Base-by-base conservation (phyloP, 148 eudicot species). In the Camellia sinensis region DNA sequence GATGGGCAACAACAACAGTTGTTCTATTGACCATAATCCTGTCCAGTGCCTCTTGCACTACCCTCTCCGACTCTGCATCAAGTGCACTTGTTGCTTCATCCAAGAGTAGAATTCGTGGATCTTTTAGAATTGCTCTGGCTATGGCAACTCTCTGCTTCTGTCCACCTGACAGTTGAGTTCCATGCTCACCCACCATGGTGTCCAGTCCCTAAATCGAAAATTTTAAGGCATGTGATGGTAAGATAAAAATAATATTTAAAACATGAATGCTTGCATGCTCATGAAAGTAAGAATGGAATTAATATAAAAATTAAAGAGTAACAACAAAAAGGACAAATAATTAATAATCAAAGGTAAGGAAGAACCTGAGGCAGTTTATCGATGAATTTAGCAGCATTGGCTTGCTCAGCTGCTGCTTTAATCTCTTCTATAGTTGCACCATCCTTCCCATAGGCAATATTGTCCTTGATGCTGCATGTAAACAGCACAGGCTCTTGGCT, bases 11-110 rank as follows among this genome's bases (percentile, higher is more conserved):
- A 21, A 92, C 77, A 44, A 92, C 84, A 10, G 97, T 90, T 13
- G 97, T 92, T 83, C 97, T 81, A 56, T 90, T 92, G 5, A 83
- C 83, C 97, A 91, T 92, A 9, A 91, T 83, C 65, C 87, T 86
- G 43, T 90, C 92, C 72, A 92, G 76, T 75, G 97, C 97, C 76
- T 89, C 94, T 74, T 92, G 97, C 61, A 92, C 97, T 63, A 88
- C 63, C 62, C 89, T 84, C 78, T 92, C 97, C 10, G 97, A 92
- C 45, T 92, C 97, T 21, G 92, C 90, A 83, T 92, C 97, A 61
- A 92, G 88, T 74, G 96, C 95, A 85, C 95, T 92, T 11, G 95
- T 92, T 19, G 95, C 95, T 87, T 92, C 95, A 57, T 92, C 95
- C 56, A 90, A 82, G 77, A 92, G 93, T 70, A 92, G 78, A 78